Base-by-base conservation (phyloP, 441 rosid genomes). In the Eutrema salsugineum region DNA sequence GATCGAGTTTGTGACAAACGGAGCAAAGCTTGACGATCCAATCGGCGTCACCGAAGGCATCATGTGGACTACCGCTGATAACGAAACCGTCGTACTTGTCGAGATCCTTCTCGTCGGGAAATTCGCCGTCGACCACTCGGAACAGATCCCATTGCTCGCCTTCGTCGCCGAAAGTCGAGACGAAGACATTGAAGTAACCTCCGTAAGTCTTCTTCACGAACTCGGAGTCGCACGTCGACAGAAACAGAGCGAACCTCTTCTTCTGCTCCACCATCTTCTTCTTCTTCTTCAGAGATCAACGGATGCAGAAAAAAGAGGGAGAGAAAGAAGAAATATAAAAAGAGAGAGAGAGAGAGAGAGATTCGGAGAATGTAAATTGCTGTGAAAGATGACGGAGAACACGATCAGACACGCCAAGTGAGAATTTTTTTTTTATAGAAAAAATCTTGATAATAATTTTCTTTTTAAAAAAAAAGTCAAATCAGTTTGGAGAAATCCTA, bases 11-110 rank as follows among this genome's bases (percentile, higher is more conserved):
- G 35, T 79, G 85, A 54, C 86, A 55, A 27, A 94, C 74, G 10
- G 79, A 76, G 74, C 93, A 85, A 24, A 93, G 93, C 80, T 82
- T 81, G 68, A 87, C 67, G 66, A 94, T 85, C 98, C 97, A 94
- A 14, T 39, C 62, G 30, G 89, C 98, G 63, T 84, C 83, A 2
- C 78, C 96, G 54, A 89, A 88, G 30, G 98, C 96, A 43, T 94
- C 94, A 68, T 62, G 72, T 47, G 94, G 90, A 65, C 97, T 94
- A 0, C 98, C 97, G 9, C 93, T 89, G 33, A 94, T 67, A 0
- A 94, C 88, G 65, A 94, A 91, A 0, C 94, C 97, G 11, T 91
- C 94, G 57, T 89, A 94, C 10, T 71, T 71, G 3, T 80, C 63
- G n/a, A 94, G 88, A 33, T 88, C 85, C 15, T 68, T 78, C 35